Conservation (phyloP, 768 basidiomycete species). For the Lepiota venenata region DNA sequence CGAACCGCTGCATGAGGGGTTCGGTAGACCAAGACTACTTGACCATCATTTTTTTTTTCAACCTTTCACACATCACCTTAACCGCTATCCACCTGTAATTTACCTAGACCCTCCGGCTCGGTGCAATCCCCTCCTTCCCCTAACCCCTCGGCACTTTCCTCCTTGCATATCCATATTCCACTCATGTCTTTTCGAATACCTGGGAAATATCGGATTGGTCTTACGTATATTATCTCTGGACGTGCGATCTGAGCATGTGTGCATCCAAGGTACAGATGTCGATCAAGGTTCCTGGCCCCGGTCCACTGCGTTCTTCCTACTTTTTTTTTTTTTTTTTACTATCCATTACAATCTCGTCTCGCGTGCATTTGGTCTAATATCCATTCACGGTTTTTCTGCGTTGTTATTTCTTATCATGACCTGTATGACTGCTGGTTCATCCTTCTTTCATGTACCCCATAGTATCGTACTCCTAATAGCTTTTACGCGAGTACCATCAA, state of each 20-base stretch:
- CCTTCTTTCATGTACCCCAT: constrained; percentile 1
- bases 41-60: neutral
- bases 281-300: no score
- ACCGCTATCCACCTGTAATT: constrained; percentile 4
- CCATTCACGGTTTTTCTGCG: constrained; percentile 5
- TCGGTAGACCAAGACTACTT: neutral
- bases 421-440: constrained; percentile 2
- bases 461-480: constrained; percentile 7
- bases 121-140: neutral
- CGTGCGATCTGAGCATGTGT: neutral
- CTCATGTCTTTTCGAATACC: constrained; percentile 10
- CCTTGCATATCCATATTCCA: constrained; percentile 5
- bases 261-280: no score
- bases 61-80: constrained; percentile 9
- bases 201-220: constrained; percentile 11
- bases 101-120: constrained; percentile 6
- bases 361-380: constrained; percentile 4
- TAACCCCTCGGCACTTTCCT: constrained; percentile 2
- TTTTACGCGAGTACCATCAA: neutral
- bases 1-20: constrained; percentile 13
- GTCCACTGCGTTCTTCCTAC: neutral
- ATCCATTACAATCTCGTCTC: neutral
- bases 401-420: constrained; percentile 8
- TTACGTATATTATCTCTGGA: constrained; percentile 4
- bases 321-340: no score